A percentile compares a stretch with the other conserved stretches of the same genome.
phyloP scores from a whole-genome alignment of 768 basidiomycete genomes.

The Lactarius psammicola region DNA sequence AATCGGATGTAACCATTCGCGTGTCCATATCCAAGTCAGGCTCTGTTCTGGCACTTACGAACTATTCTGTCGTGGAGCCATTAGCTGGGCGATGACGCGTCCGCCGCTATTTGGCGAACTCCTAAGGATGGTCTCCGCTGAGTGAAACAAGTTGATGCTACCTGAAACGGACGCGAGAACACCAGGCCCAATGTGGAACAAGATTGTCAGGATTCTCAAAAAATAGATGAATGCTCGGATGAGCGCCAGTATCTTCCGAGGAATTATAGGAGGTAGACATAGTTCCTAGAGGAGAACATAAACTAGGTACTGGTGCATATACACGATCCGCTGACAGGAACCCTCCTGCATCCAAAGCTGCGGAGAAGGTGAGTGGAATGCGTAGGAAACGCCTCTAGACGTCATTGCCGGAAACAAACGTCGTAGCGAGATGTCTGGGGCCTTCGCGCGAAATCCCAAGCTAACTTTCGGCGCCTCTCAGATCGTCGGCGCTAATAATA shows the following conservation, averaged over 20 bases:
- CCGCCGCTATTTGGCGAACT: neutral
- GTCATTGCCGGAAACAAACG: conserved; percentile 25
- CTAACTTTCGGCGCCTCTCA: conserved; percentile 15
- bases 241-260: neutral
- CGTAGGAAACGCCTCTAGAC: conserved; percentile 26
- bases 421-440: conserved; percentile 19
- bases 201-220: neutral
- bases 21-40: too few relatives aligned
- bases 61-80: neutral
- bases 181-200: neutral
- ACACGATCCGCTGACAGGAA: conserved; percentile 13
- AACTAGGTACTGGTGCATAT: neutral
- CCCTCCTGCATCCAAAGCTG: conserved; percentile 17
- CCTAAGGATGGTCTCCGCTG: neutral
- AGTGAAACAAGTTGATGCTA: neutral
- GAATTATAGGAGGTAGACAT: conserved; percentile 15
- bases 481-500: conserved; percentile 8
- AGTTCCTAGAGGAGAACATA: neutral
- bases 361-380: conserved; percentile 19
- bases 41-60: neutral
- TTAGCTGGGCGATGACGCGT: neutral
- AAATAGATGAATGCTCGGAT: neutral
- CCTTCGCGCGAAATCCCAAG: conserved; percentile 1
- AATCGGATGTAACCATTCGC: neutral
- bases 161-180: neutral